Percentiles rank a stretch among this genome's conserved stretches.
phyloP scores from a whole-genome alignment of 805 yeast genomes.

The Nakazawaea wickerhamii region DNA sequence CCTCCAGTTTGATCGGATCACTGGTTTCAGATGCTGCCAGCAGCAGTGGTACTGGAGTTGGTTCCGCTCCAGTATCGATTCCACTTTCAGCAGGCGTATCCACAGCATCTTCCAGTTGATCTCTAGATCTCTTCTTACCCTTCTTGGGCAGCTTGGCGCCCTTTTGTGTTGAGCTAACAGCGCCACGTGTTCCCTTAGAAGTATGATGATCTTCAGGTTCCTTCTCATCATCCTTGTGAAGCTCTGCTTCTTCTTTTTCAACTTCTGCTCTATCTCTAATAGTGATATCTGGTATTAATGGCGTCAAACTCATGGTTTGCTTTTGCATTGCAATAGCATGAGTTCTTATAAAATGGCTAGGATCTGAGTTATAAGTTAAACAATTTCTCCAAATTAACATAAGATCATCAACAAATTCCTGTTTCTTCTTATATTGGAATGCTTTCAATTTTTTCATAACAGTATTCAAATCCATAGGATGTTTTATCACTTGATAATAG shows the following conservation, averaged over 20 bases:
- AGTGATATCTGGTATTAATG: constrained; percentile 84
- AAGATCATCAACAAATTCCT: constrained; percentile 90
- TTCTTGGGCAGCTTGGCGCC: constrained; percentile 31
- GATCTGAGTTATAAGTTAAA: constrained; percentile 88
- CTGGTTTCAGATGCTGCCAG: not conserved
- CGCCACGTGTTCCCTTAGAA: constrained; percentile 28
- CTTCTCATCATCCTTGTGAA: constrained; percentile 33
- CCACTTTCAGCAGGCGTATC: constrained; percentile 1
- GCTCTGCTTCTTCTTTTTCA: constrained; percentile 55
- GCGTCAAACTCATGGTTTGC: constrained; percentile 67
- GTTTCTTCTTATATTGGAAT: constrained; percentile 76
- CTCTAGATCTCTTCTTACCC: constrained; percentile 33
- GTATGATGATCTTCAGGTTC: constrained; percentile 18
- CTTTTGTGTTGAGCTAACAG: constrained; percentile 19
- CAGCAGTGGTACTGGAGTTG: constrained; percentile 2
- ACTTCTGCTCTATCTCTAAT: constrained; percentile 69
- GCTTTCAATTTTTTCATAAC: constrained; percentile 84
- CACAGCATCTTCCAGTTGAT: constrained; percentile 15
- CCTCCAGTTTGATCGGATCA: constrained; percentile 7
- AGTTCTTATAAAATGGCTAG: constrained; percentile 81
- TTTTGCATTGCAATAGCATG: constrained; percentile 97
- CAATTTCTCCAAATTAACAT: constrained; percentile 96
- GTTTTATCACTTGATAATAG: constrained; percentile 81
- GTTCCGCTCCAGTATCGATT: not conserved
- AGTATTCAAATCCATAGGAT: constrained; percentile 95